Evolutionary conservation across 805 yeast species (phyloP), one percentile per base, ranked within the genome.

Genomic region (Allodekkera sacchari): DNA sequence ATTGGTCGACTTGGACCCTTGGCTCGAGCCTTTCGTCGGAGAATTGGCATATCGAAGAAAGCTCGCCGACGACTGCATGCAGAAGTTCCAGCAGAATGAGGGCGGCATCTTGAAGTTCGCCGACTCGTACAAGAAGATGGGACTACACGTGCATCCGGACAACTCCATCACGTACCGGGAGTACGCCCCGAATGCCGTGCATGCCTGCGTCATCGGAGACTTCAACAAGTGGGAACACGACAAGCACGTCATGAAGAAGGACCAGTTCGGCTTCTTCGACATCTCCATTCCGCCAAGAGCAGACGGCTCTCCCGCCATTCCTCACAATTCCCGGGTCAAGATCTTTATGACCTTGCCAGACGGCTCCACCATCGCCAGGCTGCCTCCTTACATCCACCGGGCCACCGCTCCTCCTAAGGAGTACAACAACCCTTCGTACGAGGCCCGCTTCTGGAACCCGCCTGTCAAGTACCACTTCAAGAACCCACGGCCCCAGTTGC

Each of bases 401-500:
- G 95, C 95, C 8, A 83, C 92, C 3, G 81, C 75, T 45, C 81
- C 87, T 2, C 65, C 72, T 14, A 70, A 67, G 34, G 77, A 68
- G 31, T 59, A 55, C 33, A 55, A 52, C 39, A 64, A 32, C 47
- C 54, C 39, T 62, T 51, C 69, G 26, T 89, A 83, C 52, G 96
- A 92, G 43, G 94, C 89, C 6, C 66, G 94, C 33, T 89, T 84
- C 56, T 89, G 97, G 97, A 83, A 89, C 53, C 96, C 96, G 1
- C 34, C 43, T 0, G 21, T 38, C 1, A 40, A 60, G 16, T 83
- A 84, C 53, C 33, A 47, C 18, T 84, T 83, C 62, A 69, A 77
- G 53, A 55, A 83, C 53, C 32, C 55, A 22, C 64, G 94, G 42
- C 96, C 96, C 0, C 47, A 49, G 7, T 58, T 72, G 19, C 68